A percentile compares a stretch with the other conserved stretches of the same genome.
These are phyloP conservation scores for cucumber (Cucumis sativus) DNA, from an alignment of 306 rosid species.

Conservation along the genomic window Cucumber_9930_V3 NC_026655.2:4316001-4316500, in stretches of 20 bases:
- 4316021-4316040: slow-evolving; percentile 84
- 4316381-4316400: slow-evolving; percentile 11
- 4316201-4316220: slow-evolving; percentile 84
- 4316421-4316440: slow-evolving; percentile 38
- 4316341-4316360: slow-evolving; percentile 17
- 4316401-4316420: not conserved
- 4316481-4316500: slow-evolving; percentile 16
- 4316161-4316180: slow-evolving; percentile 47
- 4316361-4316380: slow-evolving; percentile 11
- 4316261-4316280: slow-evolving; percentile 56
- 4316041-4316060: slow-evolving; percentile 80
- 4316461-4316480: slow-evolving; percentile 25
- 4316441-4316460: slow-evolving; percentile 34
- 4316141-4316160: slow-evolving; percentile 83
- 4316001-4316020: slow-evolving; percentile 75
- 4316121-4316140: slow-evolving; percentile 73
- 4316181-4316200: slow-evolving; percentile 78
- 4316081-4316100: slow-evolving; percentile 94
- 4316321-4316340: slow-evolving; percentile 18
- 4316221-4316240: slow-evolving; percentile 60
- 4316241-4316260: slow-evolving; percentile 73
- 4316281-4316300: slow-evolving; percentile 44
- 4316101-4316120: slow-evolving; percentile 60
- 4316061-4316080: slow-evolving; percentile 57
- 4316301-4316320: slow-evolving; percentile 14